These are phyloP conservation scores for Diplodia seriata DNA, from an alignment of 2,329 filamentous ascomycete genomes.

Conservation along the genomic window DNA sequence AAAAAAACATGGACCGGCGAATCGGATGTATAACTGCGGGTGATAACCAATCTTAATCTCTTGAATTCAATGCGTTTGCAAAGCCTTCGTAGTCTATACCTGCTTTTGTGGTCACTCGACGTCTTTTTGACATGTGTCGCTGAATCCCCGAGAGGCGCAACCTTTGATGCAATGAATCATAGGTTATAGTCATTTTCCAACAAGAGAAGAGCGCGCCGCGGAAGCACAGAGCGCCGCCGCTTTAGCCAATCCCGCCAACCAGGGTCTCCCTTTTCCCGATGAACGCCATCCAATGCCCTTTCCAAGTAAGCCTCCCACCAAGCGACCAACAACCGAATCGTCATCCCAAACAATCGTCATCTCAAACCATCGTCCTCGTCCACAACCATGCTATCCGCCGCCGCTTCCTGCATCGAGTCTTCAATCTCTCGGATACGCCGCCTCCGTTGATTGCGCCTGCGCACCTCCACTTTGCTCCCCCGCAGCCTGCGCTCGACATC, in stretches of 20 bases:
- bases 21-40: neutral
- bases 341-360: neutral
- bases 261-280: neutral
- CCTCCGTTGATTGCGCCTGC: slow-evolving; percentile 19
- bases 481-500: slow-evolving; percentile 30
- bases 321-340: neutral
- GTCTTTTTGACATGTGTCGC: neutral
- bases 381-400: slow-evolving; percentile 31
- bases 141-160: neutral
- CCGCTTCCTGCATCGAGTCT: slow-evolving; percentile 15
- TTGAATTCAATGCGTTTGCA: neutral
- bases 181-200: neutral
- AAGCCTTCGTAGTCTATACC: neutral
- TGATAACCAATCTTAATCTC: slow-evolving; percentile 2
- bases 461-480: slow-evolving; percentile 25
- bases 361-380: slow-evolving; percentile 20
- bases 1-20: neutral
- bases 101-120: neutral
- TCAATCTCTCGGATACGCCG: slow-evolving; percentile 13
- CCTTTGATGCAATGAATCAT: neutral
- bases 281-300: slow-evolving; percentile 28
- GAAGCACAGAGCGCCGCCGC: too few relatives aligned
- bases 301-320: neutral
- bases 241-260: slow-evolving; percentile 1
- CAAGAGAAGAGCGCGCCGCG: neutral